Evolutionary conservation across 2,329 filamentous ascomycete genomes (phyloP), one percentile per base, ranked within the genome.

Genomic region (Delphinella strobiligena): DNA sequence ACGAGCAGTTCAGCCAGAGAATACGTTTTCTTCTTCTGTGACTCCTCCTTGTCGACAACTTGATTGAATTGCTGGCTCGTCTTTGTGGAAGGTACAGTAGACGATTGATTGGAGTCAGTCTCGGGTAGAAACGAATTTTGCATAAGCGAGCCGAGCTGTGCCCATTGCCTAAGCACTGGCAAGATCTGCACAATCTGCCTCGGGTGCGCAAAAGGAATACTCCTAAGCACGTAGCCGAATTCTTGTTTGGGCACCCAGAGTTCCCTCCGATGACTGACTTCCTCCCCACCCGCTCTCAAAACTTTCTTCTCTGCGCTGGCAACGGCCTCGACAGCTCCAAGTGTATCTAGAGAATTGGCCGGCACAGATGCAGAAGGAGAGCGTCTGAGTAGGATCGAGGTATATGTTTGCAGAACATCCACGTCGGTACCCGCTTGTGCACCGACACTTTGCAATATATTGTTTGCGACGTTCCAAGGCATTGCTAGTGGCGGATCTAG

Each of bases 131-230:
- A 82, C 41, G 71, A 75, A 36, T 72, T 74, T 40, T 69, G 63
- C 3, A 89, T 66, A 2, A 91, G 59, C 0, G 67, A 74, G 1
- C 75, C 75, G 4, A 85, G 63, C 47, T 82, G 77, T 0, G 80
- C 80, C 52, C 85, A 91, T 55, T 91, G 84, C 11, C 85, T 70
- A 12, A 91, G 64, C 3, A 71, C 66, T 0, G 84, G 82, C n/a
- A 93, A 67, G 53, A 88, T 75, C 38, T 74, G 70, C 5, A 88
- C 64, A 3, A 93, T 63, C 53, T 93, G 83, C 36, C 77, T 73
- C 0, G 85, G 85, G 51, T 93, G 85, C 2, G 76, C 75, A 52
- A 93, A 89, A 0, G 82, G 77, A 22, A 91, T 66, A 40, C 80
- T 75, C 1, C 71, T 72, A 7, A 93, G 58, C 3, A 69, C 67